phyloP scores from a whole-genome alignment of 1,284 basidiomycete species.

The Malassezia caprae region DNA sequence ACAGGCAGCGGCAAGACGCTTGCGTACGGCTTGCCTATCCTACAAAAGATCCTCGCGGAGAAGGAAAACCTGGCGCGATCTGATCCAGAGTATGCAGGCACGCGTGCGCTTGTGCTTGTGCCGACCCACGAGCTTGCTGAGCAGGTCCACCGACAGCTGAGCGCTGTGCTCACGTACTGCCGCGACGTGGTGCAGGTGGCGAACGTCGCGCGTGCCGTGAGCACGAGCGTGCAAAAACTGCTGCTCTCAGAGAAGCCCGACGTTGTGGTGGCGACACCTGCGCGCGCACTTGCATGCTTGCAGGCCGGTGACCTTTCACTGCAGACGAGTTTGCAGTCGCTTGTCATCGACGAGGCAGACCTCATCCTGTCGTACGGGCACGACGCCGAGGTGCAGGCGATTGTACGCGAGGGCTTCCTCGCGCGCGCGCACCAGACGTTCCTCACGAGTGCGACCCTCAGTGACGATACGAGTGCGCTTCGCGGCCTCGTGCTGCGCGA shows the following conservation, averaged over 20 bases:
- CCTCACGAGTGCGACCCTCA: slow-evolving; percentile 96
- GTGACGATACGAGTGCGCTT: slow-evolving; percentile 80
- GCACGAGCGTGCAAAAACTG: slow-evolving; percentile 67
- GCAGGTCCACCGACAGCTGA: slow-evolving; percentile 70
- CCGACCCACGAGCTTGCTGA: slow-evolving; percentile 88
- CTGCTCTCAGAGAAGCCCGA: slow-evolving; percentile 83
- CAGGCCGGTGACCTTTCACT: slow-evolving; percentile 57
- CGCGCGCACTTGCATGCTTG: slow-evolving; percentile 66
- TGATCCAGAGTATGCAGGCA: slow-evolving; percentile 55
- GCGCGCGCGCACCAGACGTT: slow-evolving; percentile 87
- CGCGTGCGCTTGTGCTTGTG: slow-evolving; percentile 75
- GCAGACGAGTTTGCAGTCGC: slow-evolving; percentile 59
- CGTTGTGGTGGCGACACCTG: slow-evolving; percentile 81
- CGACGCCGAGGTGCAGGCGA: slow-evolving; percentile 72
- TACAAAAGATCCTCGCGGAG: slow-evolving; percentile 74
- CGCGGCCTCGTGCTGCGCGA: slow-evolving; percentile 77
- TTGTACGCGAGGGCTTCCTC: slow-evolving; percentile 61
- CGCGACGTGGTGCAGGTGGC: slow-evolving; percentile 60
- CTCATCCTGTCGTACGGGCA: slow-evolving; percentile 95
- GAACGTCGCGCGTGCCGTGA: slow-evolving; percentile 60
- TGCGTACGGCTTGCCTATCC: slow-evolving; percentile 80
- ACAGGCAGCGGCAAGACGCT: slow-evolving; percentile 97
- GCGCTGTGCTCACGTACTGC: slow-evolving; percentile 63
- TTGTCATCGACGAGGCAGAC: slow-evolving; percentile 97
- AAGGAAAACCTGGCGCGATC: slow-evolving; percentile 53